Evolutionary conservation across 2,329 filamentous ascomycete genomes (phyloP).

Genomic region (Colletotrichum caudatum): DNA sequence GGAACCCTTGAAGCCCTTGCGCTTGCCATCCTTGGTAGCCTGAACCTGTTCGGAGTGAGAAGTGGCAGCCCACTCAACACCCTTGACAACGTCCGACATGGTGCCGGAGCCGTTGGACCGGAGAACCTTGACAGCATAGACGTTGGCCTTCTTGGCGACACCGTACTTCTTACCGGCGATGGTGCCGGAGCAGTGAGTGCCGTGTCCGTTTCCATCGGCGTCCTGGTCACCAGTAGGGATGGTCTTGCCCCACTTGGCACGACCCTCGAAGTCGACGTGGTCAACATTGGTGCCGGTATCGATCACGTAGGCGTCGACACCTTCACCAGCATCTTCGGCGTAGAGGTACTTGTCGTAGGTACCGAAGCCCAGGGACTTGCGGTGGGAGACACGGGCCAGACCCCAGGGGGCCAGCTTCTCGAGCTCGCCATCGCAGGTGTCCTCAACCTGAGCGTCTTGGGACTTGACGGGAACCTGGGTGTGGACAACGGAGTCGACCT

Average conservation of each 20-base stretch:
- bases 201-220: slow-evolving; percentile 95
- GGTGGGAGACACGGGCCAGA: slow-evolving; percentile 97
- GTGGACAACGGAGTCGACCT: slow-evolving; percentile 93
- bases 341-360: slow-evolving; percentile 99
- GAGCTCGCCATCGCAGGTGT: slow-evolving; percentile 66
- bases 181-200: slow-evolving; percentile 98
- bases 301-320: slow-evolving; percentile 98
- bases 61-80: slow-evolving; percentile 93
- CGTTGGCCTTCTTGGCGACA: slow-evolving; percentile 97
- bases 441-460: slow-evolving; percentile 49
- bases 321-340: slow-evolving; percentile 88
- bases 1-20: slow-evolving; percentile 98
- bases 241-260: slow-evolving; percentile 96
- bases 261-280: slow-evolving; percentile 97
- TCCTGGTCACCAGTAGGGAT: slow-evolving; percentile 88
- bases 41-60: slow-evolving; percentile 81
- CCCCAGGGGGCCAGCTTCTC: slow-evolving; percentile 99
- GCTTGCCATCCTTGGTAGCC: slow-evolving; percentile 86
- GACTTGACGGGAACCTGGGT: slow-evolving; percentile 68
- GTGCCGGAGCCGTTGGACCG: slow-evolving; percentile 96
- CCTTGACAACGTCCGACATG: slow-evolving; percentile 99
- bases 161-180: slow-evolving; percentile 98
- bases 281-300: slow-evolving; percentile 95
- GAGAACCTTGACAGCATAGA: slow-evolving; percentile 98
- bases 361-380: slow-evolving; percentile 85